Conservation (phyloP, 1,284 basidiomycete species). For the Boletus coffeatus region DNA sequence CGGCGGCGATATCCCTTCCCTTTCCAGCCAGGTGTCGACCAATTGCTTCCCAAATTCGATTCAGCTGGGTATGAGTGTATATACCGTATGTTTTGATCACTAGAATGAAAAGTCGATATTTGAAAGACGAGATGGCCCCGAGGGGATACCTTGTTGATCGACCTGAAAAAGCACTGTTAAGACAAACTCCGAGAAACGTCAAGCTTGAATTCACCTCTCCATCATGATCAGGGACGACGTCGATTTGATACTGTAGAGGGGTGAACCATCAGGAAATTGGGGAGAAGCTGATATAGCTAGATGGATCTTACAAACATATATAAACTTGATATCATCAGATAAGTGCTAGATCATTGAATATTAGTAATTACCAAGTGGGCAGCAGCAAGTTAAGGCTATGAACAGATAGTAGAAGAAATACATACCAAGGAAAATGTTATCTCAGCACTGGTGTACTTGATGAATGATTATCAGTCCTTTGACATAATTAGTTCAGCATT, state of each 20-base stretch:
- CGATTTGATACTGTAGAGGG: constrained; percentile 52
- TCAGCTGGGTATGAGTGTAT: constrained; percentile 57
- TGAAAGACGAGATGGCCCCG: neutral
- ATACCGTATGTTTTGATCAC: constrained; percentile 58
- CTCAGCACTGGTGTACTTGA: too few relatives aligned
- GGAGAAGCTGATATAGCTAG: too few relatives aligned
- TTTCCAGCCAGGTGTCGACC: constrained; percentile 39
- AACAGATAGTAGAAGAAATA: too few relatives aligned
- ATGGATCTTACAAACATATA: too few relatives aligned
- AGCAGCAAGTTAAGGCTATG: too few relatives aligned
- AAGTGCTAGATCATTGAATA: too few relatives aligned
- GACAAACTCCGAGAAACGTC: neutral
- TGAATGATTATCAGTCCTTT: too few relatives aligned
- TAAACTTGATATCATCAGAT: too few relatives aligned
- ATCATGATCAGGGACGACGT: constrained; percentile 49
- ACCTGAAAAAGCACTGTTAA: constrained; percentile 30
- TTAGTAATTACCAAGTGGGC: too few relatives aligned
- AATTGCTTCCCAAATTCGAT: constrained; percentile 54
- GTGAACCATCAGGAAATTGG: neutral
- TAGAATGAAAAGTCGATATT: constrained; percentile 18
- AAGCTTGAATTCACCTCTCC: constrained; percentile 35
- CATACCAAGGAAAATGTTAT: too few relatives aligned
- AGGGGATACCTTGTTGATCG: constrained; percentile 47
- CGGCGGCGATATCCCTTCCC: constrained; percentile 47
- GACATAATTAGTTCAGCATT: too few relatives aligned